Base-by-base conservation (phyloP, 2,329 filamentous ascomycete species). In the Didymella sp. region DNA sequence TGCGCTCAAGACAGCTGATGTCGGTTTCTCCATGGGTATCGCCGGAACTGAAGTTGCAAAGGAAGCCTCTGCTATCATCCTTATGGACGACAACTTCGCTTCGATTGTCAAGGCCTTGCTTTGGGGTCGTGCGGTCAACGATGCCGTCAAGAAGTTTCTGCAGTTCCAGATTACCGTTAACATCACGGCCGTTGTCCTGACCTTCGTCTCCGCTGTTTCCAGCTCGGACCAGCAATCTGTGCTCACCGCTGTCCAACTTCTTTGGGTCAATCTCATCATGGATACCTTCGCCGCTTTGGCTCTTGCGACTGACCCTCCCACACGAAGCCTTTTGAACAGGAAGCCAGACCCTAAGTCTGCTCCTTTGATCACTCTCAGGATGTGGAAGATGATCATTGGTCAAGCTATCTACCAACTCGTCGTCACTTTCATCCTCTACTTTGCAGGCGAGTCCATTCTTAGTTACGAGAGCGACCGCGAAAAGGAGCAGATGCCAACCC, bases 331-430 rank as follows among this genome's bases (percentile, higher is more conserved):
- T 24, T 80, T 96, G 47, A 81, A 96, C 66, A 87, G 92, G 53
- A 92, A 91, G 76, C 91, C 91, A 1, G 87, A 91, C 56, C 84
- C 87, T 2, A 92, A 92, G 71, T 88, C 85, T 27, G 88, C 89
- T 6, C 83, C 89, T 1, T 80, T 94, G 6, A 95, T 98, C 67
- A 96, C 92, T 1, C 81, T 89, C 30, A 93, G 89, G 17, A 98
- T 98, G 94, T 74, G 94, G 94, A 98, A 98, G 82, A 98, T 98
- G 94, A 97, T 98, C 60, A 84, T 96, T 41, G 94, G 93, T 2
- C 92, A 98, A 76, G 87, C 92, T 1, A 82, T 96, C 56, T 98
- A 95, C 76, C 93, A 98, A 76, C 85, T 98, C 0, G 81, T 82
- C 4, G 86, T 88, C 21, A 89, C 92, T 0, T 89, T 97, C 64